Base-by-base conservation (phyloP, 331 rosid genomes). In the Pyracantha coccinea region DNA sequence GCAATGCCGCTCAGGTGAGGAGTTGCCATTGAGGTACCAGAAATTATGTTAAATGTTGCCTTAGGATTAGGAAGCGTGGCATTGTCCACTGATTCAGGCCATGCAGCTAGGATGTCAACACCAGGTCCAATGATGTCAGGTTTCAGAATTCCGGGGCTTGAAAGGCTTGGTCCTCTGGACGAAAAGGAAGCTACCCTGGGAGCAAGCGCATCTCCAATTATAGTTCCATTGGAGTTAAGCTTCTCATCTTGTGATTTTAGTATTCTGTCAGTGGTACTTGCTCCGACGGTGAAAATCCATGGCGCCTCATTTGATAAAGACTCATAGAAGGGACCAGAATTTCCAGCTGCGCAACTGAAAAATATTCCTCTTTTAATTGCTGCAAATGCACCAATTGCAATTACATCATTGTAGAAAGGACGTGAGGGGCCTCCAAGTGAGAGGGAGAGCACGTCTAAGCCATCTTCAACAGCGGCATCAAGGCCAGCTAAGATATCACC, bases 101-200 rank as follows among this genome's bases (percentile, higher is more conserved):
- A 90, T 65, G 92, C 91, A 2, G 96, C 94, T 24, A 90, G 76
- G 77, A 92, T 92, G 86, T 76, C 87, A 55, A 84, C 38, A 4
- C 98, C 96, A 5, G 93, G 94, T 45, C 92, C 98, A 19, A 91
- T 82, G 27, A 92, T 86, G 81, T 90, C 91, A 0, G 98, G 98
- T 84, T 92, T 90, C 35, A 90, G 69, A 45, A 92, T 88, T 10
- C 86, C 89, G 0, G 83, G 85, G 78, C 93, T 87, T 8, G 65
- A 61, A 0, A 1, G 0, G 33, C 83, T 90, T 38, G 98, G 98
- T 7, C 95, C 95, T 83, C 91, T 76, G 0, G 95, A 92, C 33
- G 91, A 92, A 71, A 89, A 88, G 0, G 82, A 82, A 71, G 93
- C 7, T 24, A 92, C 80, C 6, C 50, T 50, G 0, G 93, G 96